Evolutionary conservation across 768 basidiomycete genomes (phyloP), one percentile per base, ranked within the genome.

Genomic region (Termitomyces sp.): DNA sequence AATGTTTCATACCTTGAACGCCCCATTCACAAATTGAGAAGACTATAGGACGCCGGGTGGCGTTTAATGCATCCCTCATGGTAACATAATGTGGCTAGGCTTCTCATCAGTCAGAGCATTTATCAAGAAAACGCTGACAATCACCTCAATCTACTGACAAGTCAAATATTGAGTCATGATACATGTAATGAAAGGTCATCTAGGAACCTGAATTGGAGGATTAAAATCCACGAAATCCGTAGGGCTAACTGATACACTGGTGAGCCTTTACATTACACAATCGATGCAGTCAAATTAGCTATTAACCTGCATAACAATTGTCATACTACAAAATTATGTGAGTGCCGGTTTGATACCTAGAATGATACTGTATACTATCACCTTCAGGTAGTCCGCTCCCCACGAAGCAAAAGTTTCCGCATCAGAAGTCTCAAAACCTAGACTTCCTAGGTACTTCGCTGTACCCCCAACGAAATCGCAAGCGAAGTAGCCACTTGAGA

Each of bases 21-120:
- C 82, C 82, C 73, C 76, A 76, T 60, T 76, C 79, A 50, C 83
- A 83, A n/a, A 83, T 74, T 8, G 81, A 80, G 62, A 79, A 85
- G 2, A 82, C 73, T 47, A 84, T 77, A 14, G 79, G 80, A 14
- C 81, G 77, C 8, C 72, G 73, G 2, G 79, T 80, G 8, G 74
- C 75, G 49, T 69, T 70, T 37, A 83, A 67, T 1, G 81, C 82
- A 62, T 81, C 72, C 57, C 76, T 69, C 82, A 83, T 83, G 7
- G 79, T 70, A 11, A 63, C 67, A 62, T 76, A 82, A 65, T 80
- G 79, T 34, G 76, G 65, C 79, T 79, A 56, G 20, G 45, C 3
- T 20, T n/a, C 25, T 5, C n/a, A 47, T 56, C 45, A 61, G 32
- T 56, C 25, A 47, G 45, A 60, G 14, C 38, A 20, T 15, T 32